These are phyloP conservation scores for Austroboletus eburneus DNA, from an alignment of 768 basidiomycete species.

Conservation along the genomic window DNA sequence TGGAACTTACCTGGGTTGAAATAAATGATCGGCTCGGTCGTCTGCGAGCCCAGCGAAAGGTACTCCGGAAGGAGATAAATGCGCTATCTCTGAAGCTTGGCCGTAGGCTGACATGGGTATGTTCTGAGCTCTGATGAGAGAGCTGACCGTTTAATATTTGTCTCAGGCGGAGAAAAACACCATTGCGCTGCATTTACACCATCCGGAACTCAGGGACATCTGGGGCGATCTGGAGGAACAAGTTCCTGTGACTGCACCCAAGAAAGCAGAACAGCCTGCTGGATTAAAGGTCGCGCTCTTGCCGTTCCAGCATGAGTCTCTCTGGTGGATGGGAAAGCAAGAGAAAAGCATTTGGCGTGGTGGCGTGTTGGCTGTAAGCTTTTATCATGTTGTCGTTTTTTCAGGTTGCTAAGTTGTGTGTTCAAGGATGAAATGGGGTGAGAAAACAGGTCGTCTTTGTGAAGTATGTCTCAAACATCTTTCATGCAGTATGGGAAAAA, in stretches of 20 bases:
- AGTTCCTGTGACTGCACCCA: constrained; percentile 57
- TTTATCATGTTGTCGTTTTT: not conserved
- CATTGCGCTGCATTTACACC: constrained; percentile 59
- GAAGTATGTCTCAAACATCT: constrained; percentile 8
- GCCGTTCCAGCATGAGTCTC: constrained; percentile 93
- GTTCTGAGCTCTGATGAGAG: constrained; percentile 22
- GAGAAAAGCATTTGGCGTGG: constrained; percentile 85
- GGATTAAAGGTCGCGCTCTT: constrained; percentile 83
- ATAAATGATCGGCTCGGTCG: constrained; percentile 9
- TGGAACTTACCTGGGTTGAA: constrained; percentile 14
- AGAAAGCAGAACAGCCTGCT: constrained; percentile 71
- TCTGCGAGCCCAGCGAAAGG: constrained; percentile 21
- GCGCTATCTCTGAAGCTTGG: constrained; percentile 55
- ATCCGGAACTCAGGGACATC: constrained; percentile 75
- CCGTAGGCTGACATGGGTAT: constrained; percentile 67
- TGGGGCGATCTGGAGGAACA: constrained; percentile 82
- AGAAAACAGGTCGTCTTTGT: constrained; percentile 16
- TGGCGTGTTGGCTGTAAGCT: constrained; percentile 83
- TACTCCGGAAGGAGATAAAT: constrained; percentile 48
- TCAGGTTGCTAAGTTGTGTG: constrained; percentile 4
- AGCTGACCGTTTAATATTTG: constrained; percentile 2
- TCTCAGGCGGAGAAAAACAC: constrained; percentile 67
- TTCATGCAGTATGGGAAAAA: constrained; percentile 76
- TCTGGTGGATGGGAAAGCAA: constrained; percentile 95
- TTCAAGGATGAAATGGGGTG: constrained; percentile 88